These are phyloP conservation scores for Ganoderma meredithae DNA, from an alignment of 1,284 basidiomycete species.

Conservation along the genomic window DNA sequence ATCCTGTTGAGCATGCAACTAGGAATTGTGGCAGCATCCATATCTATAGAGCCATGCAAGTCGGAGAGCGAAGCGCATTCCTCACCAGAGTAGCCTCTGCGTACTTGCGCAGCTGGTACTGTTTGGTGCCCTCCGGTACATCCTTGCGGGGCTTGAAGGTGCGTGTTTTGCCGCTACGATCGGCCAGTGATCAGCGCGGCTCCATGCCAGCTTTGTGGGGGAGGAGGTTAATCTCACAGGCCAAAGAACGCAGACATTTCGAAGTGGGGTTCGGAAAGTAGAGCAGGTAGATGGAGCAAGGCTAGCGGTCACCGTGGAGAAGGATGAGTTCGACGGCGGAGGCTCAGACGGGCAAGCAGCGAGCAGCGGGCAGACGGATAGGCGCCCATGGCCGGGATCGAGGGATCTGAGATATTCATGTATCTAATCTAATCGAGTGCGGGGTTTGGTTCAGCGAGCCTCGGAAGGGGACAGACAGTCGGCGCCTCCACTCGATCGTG, in stretches of 20 bases:
- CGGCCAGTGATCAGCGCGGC: constrained; percentile 17
- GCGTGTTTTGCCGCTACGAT: constrained; percentile 80
- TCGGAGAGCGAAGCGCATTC: neutral
- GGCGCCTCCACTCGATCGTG: neutral
- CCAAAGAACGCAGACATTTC: constrained; percentile 86
- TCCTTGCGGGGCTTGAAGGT: constrained; percentile 98
- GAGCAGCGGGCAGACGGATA: constrained; percentile 17
- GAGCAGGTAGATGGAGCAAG: constrained; percentile 1
- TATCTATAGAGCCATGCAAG: neutral
- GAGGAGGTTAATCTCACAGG: constrained; percentile 59
- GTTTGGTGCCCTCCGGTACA: constrained; percentile 94
- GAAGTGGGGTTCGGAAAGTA: neutral
- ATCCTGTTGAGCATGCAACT: neutral
- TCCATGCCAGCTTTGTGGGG: neutral
- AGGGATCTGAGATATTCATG: constrained; percentile 1
- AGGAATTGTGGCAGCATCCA: neutral
- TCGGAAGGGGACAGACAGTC: neutral
- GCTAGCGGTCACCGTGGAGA: neutral
- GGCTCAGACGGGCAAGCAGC: constrained; percentile 13
- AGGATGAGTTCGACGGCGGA: constrained; percentile 15
- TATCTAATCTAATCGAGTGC: constrained; percentile 16
- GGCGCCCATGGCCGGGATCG: constrained; percentile 16
- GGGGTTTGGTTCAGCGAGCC: neutral
- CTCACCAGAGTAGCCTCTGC: constrained; percentile 94
- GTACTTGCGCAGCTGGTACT: constrained; percentile 96